phyloP scores from a whole-genome alignment of 805 yeast species.

The Wickerhamiella australiensis region DNA sequence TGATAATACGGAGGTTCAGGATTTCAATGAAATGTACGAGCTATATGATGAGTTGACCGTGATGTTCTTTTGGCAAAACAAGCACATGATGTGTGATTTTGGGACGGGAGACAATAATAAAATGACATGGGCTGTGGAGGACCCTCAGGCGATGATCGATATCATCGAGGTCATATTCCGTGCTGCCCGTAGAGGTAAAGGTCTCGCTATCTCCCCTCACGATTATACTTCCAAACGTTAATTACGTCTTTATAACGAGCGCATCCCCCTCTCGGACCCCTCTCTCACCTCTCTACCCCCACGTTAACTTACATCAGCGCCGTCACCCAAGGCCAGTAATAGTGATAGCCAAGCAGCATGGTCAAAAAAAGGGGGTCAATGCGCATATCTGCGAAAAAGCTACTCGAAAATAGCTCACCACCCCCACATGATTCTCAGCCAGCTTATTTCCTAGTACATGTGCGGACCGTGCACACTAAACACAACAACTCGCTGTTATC shows the following conservation, averaged over 20 bases:
- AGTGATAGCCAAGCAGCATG: neutral
- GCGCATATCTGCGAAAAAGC: neutral
- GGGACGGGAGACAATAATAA: conserved; percentile 97
- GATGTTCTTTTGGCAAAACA: conserved; percentile 84
- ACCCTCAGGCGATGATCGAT: conserved; percentile 83
- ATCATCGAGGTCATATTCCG: conserved; percentile 79
- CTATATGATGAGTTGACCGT: conserved; percentile 79
- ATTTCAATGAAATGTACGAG: conserved; percentile 83
- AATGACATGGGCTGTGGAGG: conserved; percentile 64
- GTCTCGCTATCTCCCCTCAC: conserved; percentile 74
- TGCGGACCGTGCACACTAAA: conserved; percentile 7
- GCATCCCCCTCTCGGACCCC: neutral
- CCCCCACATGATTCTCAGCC: neutral
- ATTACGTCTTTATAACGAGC: neutral
- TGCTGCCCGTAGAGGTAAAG: conserved; percentile 88
- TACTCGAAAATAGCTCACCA: neutral
- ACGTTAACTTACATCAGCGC: neutral
- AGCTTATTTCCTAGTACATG: conserved; percentile 4
- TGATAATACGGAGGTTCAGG: conserved; percentile 81
- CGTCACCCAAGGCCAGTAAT: neutral
- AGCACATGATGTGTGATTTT: conserved; percentile 97
- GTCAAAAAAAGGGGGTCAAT: neutral
- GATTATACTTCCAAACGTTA: conserved; percentile 20
- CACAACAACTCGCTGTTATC: conserved; percentile 8
- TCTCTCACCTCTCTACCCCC: neutral